Evolutionary conservation across 2,329 filamentous ascomycete genomes (phyloP).

Genomic region (Penicillium sp.): DNA sequence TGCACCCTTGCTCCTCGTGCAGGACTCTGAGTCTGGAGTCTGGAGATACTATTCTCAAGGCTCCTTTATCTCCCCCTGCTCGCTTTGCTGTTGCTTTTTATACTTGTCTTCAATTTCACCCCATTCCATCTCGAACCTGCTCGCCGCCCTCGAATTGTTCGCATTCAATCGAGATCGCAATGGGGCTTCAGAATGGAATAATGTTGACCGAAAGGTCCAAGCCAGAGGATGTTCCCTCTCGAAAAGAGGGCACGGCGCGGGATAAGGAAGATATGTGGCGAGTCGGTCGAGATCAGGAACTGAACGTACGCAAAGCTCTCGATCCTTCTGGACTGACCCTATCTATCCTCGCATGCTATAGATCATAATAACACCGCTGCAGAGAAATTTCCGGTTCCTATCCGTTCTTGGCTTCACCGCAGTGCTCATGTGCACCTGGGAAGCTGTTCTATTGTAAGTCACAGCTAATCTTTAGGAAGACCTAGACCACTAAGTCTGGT

Average conservation of each 20-base stretch:
- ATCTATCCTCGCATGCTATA: not conserved
- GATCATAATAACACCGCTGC: not conserved
- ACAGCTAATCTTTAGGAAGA: not conserved
- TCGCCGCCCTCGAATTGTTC: not conserved
- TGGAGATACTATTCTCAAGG: not conserved
- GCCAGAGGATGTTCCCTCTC: constrained; percentile 12
- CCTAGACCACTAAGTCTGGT: not conserved
- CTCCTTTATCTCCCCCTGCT: not conserved
- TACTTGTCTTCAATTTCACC: not conserved
- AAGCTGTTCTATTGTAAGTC: constrained; percentile 24
- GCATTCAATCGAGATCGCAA: not conserved
- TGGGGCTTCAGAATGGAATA: constrained; percentile 8
- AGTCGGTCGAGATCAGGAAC: constrained; percentile 36
- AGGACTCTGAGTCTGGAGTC: not conserved
- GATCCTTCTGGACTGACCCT: not conserved
- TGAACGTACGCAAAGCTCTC: constrained; percentile 26
- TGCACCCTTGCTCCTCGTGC: not conserved
- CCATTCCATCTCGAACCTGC: not conserved
- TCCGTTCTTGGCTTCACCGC: constrained; percentile 38
- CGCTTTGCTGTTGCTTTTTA: not conserved
- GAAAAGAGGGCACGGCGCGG: constrained; percentile 28
- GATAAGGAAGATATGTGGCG: constrained; percentile 39
- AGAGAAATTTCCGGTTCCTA: constrained; percentile 40
- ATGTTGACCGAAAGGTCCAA: constrained; percentile 25
- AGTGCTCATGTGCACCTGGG: constrained; percentile 39